phyloP scores from a whole-genome alignment of 768 basidiomycete genomes.

The Lenzites betulinus region DNA sequence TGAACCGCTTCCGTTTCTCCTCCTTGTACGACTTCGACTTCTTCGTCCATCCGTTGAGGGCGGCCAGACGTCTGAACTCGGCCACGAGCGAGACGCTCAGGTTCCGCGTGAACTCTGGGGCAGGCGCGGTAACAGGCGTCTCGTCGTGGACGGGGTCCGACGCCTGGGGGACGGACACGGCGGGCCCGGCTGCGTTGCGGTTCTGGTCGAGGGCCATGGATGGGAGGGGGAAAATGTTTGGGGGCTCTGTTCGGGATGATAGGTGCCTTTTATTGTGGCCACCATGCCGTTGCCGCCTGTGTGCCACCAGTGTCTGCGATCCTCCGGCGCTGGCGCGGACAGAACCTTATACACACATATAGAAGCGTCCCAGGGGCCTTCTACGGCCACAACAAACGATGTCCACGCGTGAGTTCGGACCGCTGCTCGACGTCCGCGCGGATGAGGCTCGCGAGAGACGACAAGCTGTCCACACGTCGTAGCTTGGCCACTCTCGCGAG shows the following conservation, averaged over 20 bases:
- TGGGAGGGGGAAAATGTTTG: background rate
- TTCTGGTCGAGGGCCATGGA: background rate
- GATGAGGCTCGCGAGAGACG: too few relatives aligned
- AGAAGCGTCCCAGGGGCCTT: background rate
- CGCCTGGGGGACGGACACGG: background rate
- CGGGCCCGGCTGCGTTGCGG: background rate
- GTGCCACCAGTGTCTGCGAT: background rate
- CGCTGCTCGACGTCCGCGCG: too few relatives aligned
- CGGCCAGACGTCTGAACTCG: slow-evolving; percentile 7
- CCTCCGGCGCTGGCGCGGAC: too few relatives aligned
- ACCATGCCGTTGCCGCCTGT: background rate
- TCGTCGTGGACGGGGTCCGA: background rate
- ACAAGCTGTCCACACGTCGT: too few relatives aligned
- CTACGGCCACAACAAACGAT: background rate
- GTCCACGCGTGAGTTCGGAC: too few relatives aligned
- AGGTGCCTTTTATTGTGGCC: background rate
- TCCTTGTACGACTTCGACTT: slow-evolving; percentile 1
- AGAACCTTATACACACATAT: background rate
- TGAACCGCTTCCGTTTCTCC: background rate
- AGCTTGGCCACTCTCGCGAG: background rate
- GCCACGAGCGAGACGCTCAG: slow-evolving; percentile 4
- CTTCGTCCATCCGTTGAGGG: background rate
- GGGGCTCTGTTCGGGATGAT: background rate
- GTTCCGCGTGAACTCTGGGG: background rate
- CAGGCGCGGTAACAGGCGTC: background rate